Conservation (phyloP, 169 alveolate species). For the Plasmodium yoelii region DNA sequence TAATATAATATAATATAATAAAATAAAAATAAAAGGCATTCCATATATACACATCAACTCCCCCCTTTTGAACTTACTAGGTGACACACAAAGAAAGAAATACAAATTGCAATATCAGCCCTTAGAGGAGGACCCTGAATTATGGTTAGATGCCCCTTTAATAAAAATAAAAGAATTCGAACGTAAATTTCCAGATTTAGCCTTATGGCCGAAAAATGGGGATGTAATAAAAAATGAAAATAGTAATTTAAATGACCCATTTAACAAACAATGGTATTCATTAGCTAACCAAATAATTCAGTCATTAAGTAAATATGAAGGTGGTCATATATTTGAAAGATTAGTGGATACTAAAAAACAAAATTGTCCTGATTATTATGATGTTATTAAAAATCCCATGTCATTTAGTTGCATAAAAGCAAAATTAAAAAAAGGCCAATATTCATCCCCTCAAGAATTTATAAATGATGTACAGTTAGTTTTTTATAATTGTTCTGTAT, state of each 20-base stretch:
- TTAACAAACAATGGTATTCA: slow-evolving; percentile 88
- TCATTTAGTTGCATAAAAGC: slow-evolving; percentile 88
- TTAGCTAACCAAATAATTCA: slow-evolving; percentile 81
- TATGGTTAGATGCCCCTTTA: slow-evolving; percentile 90
- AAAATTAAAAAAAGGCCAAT: slow-evolving; percentile 85
- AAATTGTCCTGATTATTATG: slow-evolving; percentile 92
- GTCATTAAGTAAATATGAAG: slow-evolving; percentile 88
- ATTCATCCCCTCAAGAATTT: slow-evolving; percentile 86
- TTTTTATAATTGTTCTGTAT: slow-evolving; percentile 88
- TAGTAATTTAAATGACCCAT: slow-evolving; percentile 80
- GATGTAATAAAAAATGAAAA: slow-evolving; percentile 78
- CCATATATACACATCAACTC: too few species aligned
- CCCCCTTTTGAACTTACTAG: background rate
- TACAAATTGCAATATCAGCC: slow-evolving; percentile 87
- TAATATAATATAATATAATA: too few species aligned
- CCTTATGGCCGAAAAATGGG: slow-evolving; percentile 87
- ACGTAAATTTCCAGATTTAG: slow-evolving; percentile 87
- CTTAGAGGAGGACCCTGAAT: slow-evolving; percentile 82
- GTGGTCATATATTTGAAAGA: slow-evolving; percentile 92
- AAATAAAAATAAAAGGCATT: too few species aligned
- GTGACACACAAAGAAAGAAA: slow-evolving; percentile 55
- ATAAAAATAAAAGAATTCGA: slow-evolving; percentile 89
- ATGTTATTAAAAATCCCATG: slow-evolving; percentile 91
- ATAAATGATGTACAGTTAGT: slow-evolving; percentile 89
- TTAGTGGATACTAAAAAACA: slow-evolving; percentile 92